Evolutionary conservation across 768 basidiomycete genomes (phyloP).

Genomic region (Paxillus ammoniavirescens): DNA sequence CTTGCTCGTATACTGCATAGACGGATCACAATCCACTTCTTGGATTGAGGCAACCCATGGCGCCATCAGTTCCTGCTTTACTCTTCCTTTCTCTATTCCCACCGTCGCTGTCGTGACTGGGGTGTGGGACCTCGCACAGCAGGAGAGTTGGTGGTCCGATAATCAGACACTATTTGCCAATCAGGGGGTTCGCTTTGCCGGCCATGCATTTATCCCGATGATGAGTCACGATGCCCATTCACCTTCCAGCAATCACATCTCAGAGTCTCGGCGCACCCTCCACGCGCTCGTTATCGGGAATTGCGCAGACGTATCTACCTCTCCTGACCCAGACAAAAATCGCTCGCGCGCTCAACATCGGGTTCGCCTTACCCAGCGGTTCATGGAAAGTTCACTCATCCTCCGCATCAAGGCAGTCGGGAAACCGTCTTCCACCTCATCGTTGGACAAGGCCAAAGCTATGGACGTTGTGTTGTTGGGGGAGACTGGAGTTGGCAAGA

Average conservation of each 20-base stretch:
- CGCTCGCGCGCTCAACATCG: neutral
- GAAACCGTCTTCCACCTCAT: conserved; percentile 6
- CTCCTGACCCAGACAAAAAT: conserved; percentile 2
- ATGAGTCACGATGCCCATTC: neutral
- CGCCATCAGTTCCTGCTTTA: conserved; percentile 3
- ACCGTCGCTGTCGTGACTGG: conserved; percentile 20
- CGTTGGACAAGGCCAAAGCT: neutral
- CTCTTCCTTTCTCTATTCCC: conserved; percentile 2
- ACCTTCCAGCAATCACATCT: conserved; percentile 2
- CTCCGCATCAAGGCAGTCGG: neutral
- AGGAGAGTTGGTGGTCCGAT: conserved; percentile 21
- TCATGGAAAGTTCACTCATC: conserved; percentile 10
- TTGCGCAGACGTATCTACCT: neutral
- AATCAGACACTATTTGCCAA: conserved; percentile 3
- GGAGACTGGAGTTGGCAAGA: conserved; percentile 36
- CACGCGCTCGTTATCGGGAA: conserved; percentile 14
- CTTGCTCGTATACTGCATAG: conserved; percentile 22
- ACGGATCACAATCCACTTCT: conserved; percentile 6
- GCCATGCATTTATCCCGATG: conserved; percentile 14
- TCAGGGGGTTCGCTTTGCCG: conserved; percentile 15
- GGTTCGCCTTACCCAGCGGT: conserved; percentile 9
- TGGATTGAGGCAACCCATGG: conserved; percentile 15
- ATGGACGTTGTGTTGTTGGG: conserved; percentile 38
- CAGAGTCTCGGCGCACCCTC: conserved; percentile 12
- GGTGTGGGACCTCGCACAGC: conserved; percentile 1